Evolutionary conservation across 1,284 basidiomycete species (phyloP), one percentile per base, ranked within the genome.

Genomic region (Puccinia sorghi): DNA sequence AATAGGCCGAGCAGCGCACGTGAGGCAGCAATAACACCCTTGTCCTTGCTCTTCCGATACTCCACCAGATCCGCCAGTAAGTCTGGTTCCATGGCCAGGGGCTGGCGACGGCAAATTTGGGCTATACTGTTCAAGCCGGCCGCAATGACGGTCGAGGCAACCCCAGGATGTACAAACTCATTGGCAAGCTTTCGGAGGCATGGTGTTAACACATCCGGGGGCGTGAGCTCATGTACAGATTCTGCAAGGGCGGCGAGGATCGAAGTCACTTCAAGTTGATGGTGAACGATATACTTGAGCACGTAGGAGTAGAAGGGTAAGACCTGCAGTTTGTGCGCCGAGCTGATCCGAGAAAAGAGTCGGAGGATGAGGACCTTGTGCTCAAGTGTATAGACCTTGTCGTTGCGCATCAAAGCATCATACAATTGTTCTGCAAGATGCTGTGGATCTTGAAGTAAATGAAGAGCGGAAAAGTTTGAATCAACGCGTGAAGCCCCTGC

Each of bases 311-410:
- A 99, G 86, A 98, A 97, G n/a, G 91, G 89, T 70, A 99, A 90
- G 48, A 99, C 90, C 84, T 91, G 94, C 80, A 97, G 90, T 85
- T 95, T 94, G 87, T 99, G 96, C 1, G 89, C 86, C 52, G 93
- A 92, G 90, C 95, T 96, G 73, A 98, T 92, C 69, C 97, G 90
- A n/a, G 93, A 92, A 70, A 99, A 89, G 54, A 99, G 90, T 84
- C 98, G 94, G 93, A 99, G 97, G 83, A 97, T 88, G 81, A 98
- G 88, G 80, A 99, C 92, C 86, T 97, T 98, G 88, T 98, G 96
- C 82, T 98, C 95, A 81, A 99, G 89, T 25, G 93, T 92, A 84
- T 92, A 94, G 20, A 92, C 90, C 85, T 95, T 97, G 88, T 97
- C 95, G 85, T 95, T 90, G 59, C 88, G 89, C 83, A 90, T 90